Evolutionary conservation across 164 flowering plant species (phyloP), one percentile per base, ranked within the genome.

Genomic region (Litsea cubeba): DNA sequence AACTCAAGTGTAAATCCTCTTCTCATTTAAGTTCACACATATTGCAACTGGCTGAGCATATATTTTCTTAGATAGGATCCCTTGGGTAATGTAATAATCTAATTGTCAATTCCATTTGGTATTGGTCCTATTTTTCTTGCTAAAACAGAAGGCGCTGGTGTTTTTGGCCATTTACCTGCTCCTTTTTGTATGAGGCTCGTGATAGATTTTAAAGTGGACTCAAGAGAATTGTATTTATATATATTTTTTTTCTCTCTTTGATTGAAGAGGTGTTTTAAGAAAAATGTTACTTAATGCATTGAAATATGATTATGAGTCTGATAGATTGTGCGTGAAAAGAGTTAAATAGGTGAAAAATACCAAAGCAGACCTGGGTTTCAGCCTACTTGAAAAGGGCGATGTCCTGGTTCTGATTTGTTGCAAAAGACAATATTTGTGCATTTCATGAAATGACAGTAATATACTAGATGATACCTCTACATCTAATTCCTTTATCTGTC

Each of bases 1-100:
- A 71, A 84, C 87, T 74, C 87, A 84, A 84, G 87, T 84, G 87
- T 84, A 79, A 72, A 84, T 26, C 70, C 51, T 80, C 26, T 76
- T 17, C 22, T 67, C 50, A 50, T 54, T 63, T 75, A 62, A 14
- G 35, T 62, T 63, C 74, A 50, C 64, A 23, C 54, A 68, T 76
- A 2, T 12, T 68, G 49, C 30, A 57, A 40, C n/a, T 68, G 26
- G 54, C 71, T 20, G 4, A 51, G 35, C 54, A 46, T 46, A 2
- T 46, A 6, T 15, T 35, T 68, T 40, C 10, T 35, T 68, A n/a
- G 25, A 23, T 23, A 10, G 69, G 46, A 66, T 17, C 32, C 22
- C 28, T 26, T 18, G 32, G 15, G 17, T 30, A 66, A 28, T 28
- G 35, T 7, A 17, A 28, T 25, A 20, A 30, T 24, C 66, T 66